phyloP scores from a whole-genome alignment of 2,329 filamentous ascomycete species.

The Ceratocystis alfenasii region DNA sequence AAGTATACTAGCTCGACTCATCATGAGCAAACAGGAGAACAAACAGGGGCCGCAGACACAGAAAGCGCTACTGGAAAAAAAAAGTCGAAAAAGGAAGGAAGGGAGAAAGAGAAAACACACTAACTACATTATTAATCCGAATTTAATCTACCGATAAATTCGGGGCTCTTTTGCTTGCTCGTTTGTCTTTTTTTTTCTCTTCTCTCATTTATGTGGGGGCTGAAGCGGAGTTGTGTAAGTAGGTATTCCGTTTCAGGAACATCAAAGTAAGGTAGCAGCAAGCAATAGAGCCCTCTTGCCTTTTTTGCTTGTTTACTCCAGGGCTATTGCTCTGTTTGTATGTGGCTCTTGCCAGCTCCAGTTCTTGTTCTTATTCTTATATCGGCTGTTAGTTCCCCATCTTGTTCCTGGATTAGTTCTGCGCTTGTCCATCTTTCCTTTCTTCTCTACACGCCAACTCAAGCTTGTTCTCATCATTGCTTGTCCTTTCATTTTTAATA shows the following conservation, averaged over 20 bases:
- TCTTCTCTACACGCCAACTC: not conserved
- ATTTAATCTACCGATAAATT: not conserved
- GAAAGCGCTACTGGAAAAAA: not conserved
- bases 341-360: not conserved
- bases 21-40: too few species aligned
- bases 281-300: too few species aligned
- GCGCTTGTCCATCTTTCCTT: not conserved
- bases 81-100: not conserved
- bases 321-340: too few species aligned
- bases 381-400: not conserved
- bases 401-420: not conserved
- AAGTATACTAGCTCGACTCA: too few species aligned
- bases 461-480: not conserved
- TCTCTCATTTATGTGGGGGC: not conserved
- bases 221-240: slow-evolving; percentile 1
- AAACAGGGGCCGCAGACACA: not conserved
- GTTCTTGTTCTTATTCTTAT: slow-evolving; percentile 15
- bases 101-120: not conserved
- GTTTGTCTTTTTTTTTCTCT: not conserved
- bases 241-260: slow-evolving; percentile 1
- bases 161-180: not conserved
- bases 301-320: too few species aligned
- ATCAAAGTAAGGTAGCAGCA: not conserved
- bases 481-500: not conserved
- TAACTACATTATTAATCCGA: not conserved